phyloP scores from a whole-genome alignment of 2,329 filamentous ascomycete genomes.

The Aspergillus caelatus region DNA sequence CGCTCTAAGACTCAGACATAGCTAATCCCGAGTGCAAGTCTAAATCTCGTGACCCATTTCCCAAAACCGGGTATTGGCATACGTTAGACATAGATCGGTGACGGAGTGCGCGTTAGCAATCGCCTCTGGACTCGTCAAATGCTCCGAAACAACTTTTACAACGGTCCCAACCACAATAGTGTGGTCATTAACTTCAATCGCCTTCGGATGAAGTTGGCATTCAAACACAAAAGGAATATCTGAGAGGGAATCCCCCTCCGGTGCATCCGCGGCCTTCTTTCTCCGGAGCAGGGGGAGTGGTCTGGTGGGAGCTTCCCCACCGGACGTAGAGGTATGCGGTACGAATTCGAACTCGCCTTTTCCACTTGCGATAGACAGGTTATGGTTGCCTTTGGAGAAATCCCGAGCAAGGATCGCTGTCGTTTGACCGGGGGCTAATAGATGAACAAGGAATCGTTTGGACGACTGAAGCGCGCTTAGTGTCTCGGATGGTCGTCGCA shows the following conservation, averaged over 20 bases:
- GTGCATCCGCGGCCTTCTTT: conserved; percentile 8
- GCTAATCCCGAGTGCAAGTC: neutral
- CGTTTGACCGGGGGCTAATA: conserved; percentile 43
- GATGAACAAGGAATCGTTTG: conserved; percentile 53
- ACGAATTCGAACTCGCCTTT: conserved; percentile 34
- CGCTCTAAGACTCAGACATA: neutral
- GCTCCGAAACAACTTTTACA: conserved; percentile 30
- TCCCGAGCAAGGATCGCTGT: conserved; percentile 43
- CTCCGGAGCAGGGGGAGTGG: conserved; percentile 34
- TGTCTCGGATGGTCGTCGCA: conserved; percentile 59
- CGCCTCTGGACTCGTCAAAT: conserved; percentile 1
- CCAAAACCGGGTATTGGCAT: conserved; percentile 48
- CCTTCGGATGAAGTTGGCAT: conserved; percentile 39
- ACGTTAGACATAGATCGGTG: conserved; percentile 40
- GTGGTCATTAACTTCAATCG: conserved; percentile 43
- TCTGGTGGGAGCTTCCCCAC: neutral
- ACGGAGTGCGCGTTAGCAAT: conserved; percentile 6
- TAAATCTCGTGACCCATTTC: conserved; percentile 40
- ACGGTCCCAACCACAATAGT: conserved; percentile 44
- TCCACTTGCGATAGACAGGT: conserved; percentile 32
- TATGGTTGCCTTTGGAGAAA: conserved; percentile 44
- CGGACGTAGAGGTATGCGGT: conserved; percentile 8
- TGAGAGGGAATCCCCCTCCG: neutral
- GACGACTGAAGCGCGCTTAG: conserved; percentile 54
- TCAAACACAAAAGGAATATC: conserved; percentile 46